Evolutionary conservation across 2,329 filamentous ascomycete species (phyloP), one percentile per base, ranked within the genome.

Genomic region (Sclerotinia glacialis): DNA sequence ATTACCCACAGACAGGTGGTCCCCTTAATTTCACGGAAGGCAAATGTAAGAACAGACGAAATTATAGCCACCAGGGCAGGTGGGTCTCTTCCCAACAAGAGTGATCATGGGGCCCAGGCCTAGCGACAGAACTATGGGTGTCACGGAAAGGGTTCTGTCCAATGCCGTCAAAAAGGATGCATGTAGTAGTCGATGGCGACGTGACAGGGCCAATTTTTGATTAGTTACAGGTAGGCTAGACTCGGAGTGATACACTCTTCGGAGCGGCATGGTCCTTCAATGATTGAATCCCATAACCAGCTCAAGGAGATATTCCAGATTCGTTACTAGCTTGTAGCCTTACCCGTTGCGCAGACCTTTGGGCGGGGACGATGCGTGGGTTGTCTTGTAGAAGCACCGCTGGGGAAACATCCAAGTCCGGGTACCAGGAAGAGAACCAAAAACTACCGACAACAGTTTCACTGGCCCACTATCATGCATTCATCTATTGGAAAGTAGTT

Each of bases 201-300:
- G 42, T 23, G 14, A 34, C 7, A 18, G 9, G 28, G 12, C 21
- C n/a, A 34, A 16, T 60, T 34, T 59, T 14, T 23, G 28, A 34
- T 18, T 18, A n/a, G 26, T 34, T n/a, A 47, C 42, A 60, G 49
- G 44, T 37, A 49, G 44, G 37, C 58, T 60, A 37, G 58, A 26
- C 28, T 23, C 14, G 14, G 28, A 37, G 28, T 26, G 23, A 31
- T 44, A 21, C 34, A 26, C 37, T n/a, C 16, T 42, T 56, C 7
- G 55, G 12, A 26, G 2, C 28, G 26, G 23, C 21, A 1, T 7
- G 37, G 2, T 12, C 21, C 37, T 23, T 60, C 14, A 2, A 60
- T 54, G 26, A n/a, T 47, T 60, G 40, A 46, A 31, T 14, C 26
- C 26, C 55, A 46, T 46, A 21, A 34, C 34, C 16, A 23, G 11